These are phyloP conservation scores for Pontederia paniculata DNA, from an alignment of 176 grass and related monocot species.

Conservation along the genomic window DNA sequence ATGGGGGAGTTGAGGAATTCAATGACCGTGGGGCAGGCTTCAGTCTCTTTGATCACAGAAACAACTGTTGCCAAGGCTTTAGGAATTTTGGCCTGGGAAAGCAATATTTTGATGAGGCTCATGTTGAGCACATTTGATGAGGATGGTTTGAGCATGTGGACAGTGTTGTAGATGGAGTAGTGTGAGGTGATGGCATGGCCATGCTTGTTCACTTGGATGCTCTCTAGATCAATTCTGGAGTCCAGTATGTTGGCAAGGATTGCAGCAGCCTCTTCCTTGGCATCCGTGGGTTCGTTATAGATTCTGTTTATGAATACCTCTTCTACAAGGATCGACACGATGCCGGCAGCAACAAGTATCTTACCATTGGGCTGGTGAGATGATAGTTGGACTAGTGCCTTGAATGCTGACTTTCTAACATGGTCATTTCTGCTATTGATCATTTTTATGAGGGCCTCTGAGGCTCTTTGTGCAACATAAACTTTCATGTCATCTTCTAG, in stretches of 20 bases:
- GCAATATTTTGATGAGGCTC: constrained; percentile 51
- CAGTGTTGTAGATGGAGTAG: constrained; percentile 80
- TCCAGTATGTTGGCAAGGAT: constrained; percentile 76
- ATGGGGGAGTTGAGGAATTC: constrained; percentile 34
- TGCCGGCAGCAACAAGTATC: constrained; percentile 40
- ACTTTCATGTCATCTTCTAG: constrained; percentile 76
- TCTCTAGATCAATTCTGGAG: constrained; percentile 34
- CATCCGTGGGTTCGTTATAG: constrained; percentile 41
- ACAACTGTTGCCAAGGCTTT: constrained; percentile 53
- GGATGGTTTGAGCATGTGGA: constrained; percentile 69
- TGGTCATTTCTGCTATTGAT: constrained; percentile 31
- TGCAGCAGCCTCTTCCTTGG: constrained; percentile 42
- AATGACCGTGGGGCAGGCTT: constrained; percentile 37
- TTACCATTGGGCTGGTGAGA: constrained; percentile 48
- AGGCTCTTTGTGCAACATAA: constrained; percentile 44
- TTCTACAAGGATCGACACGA: constrained; percentile 51
- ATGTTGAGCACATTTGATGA: constrained; percentile 53
- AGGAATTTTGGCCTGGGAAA: constrained; percentile 29
- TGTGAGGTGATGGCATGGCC: constrained; percentile 80
- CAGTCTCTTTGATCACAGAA: constrained; percentile 59
- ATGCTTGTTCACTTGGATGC: constrained; percentile 59
- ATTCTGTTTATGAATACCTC: constrained; percentile 55
- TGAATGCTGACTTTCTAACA: constrained; percentile 52
- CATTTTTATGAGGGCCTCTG: constrained; percentile 61
- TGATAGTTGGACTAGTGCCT: constrained; percentile 71